phyloP scores from a whole-genome alignment of 495 filamentous ascomycete species.

The Tuber magnatum region DNA sequence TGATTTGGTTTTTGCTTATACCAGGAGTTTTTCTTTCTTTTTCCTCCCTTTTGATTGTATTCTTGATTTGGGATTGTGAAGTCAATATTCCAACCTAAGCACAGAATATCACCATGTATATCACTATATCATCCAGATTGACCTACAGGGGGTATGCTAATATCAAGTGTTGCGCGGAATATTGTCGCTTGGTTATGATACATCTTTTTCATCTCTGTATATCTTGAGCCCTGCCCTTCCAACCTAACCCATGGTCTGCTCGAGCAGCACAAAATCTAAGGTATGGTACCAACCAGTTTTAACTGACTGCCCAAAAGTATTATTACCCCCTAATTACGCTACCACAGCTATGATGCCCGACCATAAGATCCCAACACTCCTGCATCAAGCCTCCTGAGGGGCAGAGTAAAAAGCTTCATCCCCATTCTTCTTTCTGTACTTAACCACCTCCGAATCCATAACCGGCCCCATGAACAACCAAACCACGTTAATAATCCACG shows the following conservation, averaged over 20 bases:
- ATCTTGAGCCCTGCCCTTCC: neutral
- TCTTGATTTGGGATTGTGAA: neutral
- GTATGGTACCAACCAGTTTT: neutral
- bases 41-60: neutral
- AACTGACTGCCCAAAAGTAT: too few relatives aligned
- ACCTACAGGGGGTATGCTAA: neutral
- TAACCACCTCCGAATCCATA: constrained; percentile 55
- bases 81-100: neutral
- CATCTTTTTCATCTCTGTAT: neutral
- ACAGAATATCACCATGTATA: neutral
- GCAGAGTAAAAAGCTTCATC: neutral
- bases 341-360: neutral
- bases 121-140: neutral
- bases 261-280: neutral
- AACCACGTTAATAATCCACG: constrained; percentile 50
- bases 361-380: neutral
- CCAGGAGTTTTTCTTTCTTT: neutral
- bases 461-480: constrained; percentile 57
- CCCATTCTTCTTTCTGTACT: constrained; percentile 55
- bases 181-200: neutral
- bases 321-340: neutral
- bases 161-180: neutral
- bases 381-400: neutral
- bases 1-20: neutral
- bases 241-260: neutral